phyloP scores from a whole-genome alignment of 345 rosid genomes.

The Salix purpurea region DNA sequence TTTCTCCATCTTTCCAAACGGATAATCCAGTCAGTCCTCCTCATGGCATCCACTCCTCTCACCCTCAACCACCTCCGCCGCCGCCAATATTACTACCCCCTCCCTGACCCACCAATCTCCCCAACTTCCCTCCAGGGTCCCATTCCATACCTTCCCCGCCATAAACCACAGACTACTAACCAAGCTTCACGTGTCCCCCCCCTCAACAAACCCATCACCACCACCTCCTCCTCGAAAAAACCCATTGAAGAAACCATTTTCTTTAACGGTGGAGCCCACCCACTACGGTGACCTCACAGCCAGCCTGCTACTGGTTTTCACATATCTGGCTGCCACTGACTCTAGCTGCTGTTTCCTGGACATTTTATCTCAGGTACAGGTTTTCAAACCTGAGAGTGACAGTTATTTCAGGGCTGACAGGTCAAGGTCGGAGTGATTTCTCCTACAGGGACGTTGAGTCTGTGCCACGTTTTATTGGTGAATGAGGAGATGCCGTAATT shows the following conservation, averaged over 20 bases:
- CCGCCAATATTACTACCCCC: conserved; percentile 17
- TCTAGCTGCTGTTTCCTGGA: conserved; percentile 83
- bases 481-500: conserved; percentile 89
- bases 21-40: conserved; percentile 13
- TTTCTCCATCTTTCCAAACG: neutral
- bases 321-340: conserved; percentile 90
- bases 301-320: conserved; percentile 72
- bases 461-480: conserved; percentile 88
- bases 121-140: conserved; percentile 18
- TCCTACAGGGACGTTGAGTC: conserved; percentile 86
- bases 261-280: conserved; percentile 92
- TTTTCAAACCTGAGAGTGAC: conserved; percentile 91
- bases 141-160: conserved; percentile 14
- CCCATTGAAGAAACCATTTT: conserved; percentile 61
- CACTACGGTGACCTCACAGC: conserved; percentile 91
- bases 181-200: conserved; percentile 49
- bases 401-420: conserved; percentile 80
- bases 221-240: conserved; percentile 24
- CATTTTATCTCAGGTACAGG: conserved; percentile 76
- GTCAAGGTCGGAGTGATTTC: conserved; percentile 82
- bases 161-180: conserved; percentile 27
- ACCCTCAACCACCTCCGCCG: conserved; percentile 4
- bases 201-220: conserved; percentile 35
- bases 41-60: conserved; percentile 38
- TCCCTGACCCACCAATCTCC: conserved; percentile 15